phyloP scores from a whole-genome alignment of 2,329 filamentous ascomycete species.

The Tricladium varicosporioides region DNA sequence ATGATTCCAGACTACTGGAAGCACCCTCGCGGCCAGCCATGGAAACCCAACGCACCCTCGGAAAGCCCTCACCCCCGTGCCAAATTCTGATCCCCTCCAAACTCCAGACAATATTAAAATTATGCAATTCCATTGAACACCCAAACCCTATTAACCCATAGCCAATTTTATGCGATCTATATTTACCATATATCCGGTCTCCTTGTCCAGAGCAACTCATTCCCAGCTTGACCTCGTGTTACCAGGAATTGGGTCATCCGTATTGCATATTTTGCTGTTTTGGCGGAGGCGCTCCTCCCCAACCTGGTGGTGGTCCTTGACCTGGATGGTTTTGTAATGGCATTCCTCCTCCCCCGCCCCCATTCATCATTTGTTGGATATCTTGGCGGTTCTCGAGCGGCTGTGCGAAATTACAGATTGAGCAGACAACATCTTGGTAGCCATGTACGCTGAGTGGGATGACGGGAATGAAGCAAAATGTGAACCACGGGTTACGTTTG shows the following conservation, averaged over 20 bases:
- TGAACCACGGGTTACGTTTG: conserved; percentile 71
- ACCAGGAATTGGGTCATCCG: conserved; percentile 17
- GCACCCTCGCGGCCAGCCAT: background rate
- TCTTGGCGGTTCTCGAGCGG: conserved; percentile 48
- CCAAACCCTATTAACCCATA: background rate
- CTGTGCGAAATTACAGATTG: conserved; percentile 75
- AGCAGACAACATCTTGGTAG: conserved; percentile 69
- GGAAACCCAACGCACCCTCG: background rate
- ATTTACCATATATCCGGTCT: background rate
- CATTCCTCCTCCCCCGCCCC: conserved; percentile 23
- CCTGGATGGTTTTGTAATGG: conserved; percentile 27
- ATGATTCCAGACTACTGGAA: conserved; percentile 9
- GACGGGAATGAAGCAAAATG: conserved; percentile 74
- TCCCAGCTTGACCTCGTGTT: no score
- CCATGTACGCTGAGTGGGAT: conserved; percentile 68
- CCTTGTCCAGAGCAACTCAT: background rate
- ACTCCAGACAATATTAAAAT: conserved; percentile 1
- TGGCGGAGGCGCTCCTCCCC: conserved; percentile 23
- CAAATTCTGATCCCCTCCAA: background rate
- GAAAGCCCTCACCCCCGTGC: background rate
- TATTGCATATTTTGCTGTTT: conserved; percentile 34
- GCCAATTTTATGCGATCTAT: background rate
- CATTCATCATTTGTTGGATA: conserved; percentile 27
- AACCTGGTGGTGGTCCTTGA: conserved; percentile 23
- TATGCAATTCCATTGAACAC: background rate